phyloP scores from a whole-genome alignment of 139 green algal species.

The Desmodesmus armatus region DNA sequence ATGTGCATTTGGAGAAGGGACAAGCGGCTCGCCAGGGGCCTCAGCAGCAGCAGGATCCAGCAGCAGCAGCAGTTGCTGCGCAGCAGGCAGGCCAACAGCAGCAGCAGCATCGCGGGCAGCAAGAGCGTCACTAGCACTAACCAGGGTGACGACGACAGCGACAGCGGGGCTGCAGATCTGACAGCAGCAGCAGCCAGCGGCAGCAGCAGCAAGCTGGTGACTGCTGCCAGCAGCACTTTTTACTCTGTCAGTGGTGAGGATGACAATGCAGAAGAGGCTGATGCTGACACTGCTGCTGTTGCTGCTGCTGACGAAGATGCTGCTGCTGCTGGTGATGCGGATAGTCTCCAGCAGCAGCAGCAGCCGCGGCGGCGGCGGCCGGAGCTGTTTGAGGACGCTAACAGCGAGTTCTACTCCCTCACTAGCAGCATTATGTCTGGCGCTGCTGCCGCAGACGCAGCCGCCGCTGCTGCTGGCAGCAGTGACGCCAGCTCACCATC shows the following conservation, averaged over 20 bases:
- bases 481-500: background rate
- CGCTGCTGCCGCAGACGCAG: conserved; percentile 16
- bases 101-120: background rate
- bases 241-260: background rate
- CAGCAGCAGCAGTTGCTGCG: conserved; percentile 4
- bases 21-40: background rate
- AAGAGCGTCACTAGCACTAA: too few species aligned
- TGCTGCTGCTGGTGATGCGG: too few species aligned
- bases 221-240: conserved; percentile 8
- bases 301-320: background rate
- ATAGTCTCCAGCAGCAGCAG: too few species aligned
- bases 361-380: background rate
- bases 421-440: conserved; percentile 28
- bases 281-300: background rate
- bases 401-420: background rate
- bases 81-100: background rate
- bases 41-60: conserved; percentile 29
- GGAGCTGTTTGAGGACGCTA: background rate
- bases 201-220: conserved; percentile 3
- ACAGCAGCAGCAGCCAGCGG: conserved; percentile 28
- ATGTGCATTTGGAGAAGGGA: conserved; percentile 70
- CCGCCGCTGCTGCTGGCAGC: background rate
- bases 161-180: background rate
- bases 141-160: background rate
- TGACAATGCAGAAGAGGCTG: background rate